Evolutionary conservation across 768 basidiomycete species (phyloP).

Genomic region (Pulveroboletus frians): DNA sequence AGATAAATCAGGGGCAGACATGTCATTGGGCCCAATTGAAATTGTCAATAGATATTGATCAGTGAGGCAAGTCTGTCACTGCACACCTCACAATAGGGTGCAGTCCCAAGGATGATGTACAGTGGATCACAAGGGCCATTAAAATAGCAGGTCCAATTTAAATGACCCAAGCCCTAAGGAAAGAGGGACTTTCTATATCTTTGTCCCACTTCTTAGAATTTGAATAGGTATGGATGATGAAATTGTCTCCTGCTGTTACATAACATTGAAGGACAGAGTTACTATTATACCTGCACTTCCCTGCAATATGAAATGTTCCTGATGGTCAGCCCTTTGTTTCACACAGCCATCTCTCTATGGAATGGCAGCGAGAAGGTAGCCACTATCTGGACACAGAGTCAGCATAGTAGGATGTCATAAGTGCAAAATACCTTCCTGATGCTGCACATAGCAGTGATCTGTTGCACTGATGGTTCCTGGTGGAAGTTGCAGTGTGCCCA

Average conservation of each 20-base stretch:
- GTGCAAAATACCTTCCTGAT: neutral
- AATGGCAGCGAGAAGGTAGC: neutral
- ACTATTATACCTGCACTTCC: neutral
- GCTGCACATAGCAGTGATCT: slow-evolving; percentile 7
- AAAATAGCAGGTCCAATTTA: slow-evolving; percentile 11
- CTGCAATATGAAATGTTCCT: slow-evolving; percentile 11
- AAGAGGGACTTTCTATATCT: slow-evolving; percentile 20
- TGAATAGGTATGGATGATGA: no score
- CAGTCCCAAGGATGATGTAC: neutral
- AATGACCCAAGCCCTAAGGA: slow-evolving; percentile 11
- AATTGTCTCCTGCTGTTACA: no score
- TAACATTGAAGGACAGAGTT: neutral
- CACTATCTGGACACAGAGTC: neutral
- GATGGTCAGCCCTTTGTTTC: slow-evolving; percentile 4
- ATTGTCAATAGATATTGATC: neutral
- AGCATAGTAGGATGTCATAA: neutral
- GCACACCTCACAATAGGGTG: slow-evolving; percentile 8
- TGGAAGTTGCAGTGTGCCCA: slow-evolving; percentile 11
- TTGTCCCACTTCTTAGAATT: neutral
- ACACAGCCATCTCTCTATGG: neutral
- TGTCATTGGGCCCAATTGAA: neutral
- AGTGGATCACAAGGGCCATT: slow-evolving; percentile 1
- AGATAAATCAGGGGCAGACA: slow-evolving; percentile 2
- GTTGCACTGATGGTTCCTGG: slow-evolving; percentile 20
- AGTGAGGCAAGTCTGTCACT: neutral